Percentiles rank a stretch among this genome's conserved stretches.
Conservation (phyloP, 257 asterid genomes). For the Solanum megistacrolobum region DNA sequence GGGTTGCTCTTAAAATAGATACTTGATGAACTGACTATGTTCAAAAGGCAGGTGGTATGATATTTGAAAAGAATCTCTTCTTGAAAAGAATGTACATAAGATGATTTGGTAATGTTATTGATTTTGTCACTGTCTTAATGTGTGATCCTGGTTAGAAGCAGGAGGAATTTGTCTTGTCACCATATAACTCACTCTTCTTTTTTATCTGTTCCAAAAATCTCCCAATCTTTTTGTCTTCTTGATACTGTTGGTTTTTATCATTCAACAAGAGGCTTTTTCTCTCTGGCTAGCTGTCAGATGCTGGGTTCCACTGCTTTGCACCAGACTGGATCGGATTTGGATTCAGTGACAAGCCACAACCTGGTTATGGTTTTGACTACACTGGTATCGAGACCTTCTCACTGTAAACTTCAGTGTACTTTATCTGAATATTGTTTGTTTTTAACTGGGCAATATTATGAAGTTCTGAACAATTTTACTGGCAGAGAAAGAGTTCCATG, state of each 20-base stretch:
- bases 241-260: background rate
- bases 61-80: background rate
- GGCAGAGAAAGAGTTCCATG: slow-evolving; percentile 93
- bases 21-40: background rate
- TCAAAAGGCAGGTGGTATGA: background rate
- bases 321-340: slow-evolving; percentile 99
- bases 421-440: background rate
- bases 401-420: background rate
- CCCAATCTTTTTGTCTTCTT: background rate
- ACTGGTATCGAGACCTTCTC: slow-evolving; percentile 42
- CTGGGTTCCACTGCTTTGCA: slow-evolving; percentile 89
- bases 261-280: slow-evolving; percentile 4
- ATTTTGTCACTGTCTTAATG: background rate
- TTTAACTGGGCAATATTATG: slow-evolving; percentile 8
- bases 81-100: background rate
- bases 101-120: background rate
- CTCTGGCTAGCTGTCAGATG: slow-evolving; percentile 58
- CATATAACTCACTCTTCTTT: background rate
- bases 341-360: slow-evolving; percentile 90
- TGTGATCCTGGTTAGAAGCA: background rate
- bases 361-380: slow-evolving; percentile 92
- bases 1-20: background rate
- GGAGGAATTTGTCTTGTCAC: background rate
- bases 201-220: background rate
- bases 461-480: slow-evolving; percentile 4